Percentiles rank a stretch among this genome's conserved stretches.
Conservation (phyloP, 2,329 filamentous ascomycete species). For the Diaporthe destruens region DNA sequence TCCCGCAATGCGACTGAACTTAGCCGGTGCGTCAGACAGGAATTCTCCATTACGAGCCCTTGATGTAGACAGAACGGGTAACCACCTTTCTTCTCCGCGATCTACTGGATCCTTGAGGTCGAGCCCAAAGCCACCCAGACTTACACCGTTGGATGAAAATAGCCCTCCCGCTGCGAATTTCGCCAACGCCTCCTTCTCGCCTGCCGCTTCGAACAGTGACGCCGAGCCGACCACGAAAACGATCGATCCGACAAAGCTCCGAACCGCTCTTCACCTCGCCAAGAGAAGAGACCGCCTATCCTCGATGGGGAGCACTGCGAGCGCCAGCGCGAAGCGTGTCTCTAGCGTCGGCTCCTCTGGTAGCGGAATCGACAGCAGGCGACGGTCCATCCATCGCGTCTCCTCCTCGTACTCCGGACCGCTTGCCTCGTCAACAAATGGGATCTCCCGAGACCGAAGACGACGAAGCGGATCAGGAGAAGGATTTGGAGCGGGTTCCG, state of each 20-base stretch:
- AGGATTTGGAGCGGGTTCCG: conserved; percentile 29
- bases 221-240: conserved; percentile 59
- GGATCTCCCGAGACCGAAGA: conserved; percentile 67
- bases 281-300: conserved; percentile 61
- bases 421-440: conserved; percentile 65
- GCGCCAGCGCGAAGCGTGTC: conserved; percentile 56
- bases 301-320: conserved; percentile 53
- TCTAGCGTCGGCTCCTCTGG: conserved; percentile 59
- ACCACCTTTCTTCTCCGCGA: conserved; percentile 62
- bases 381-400: conserved; percentile 49
- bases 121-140: conserved; percentile 52
- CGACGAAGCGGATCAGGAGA: conserved; percentile 55
- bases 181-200: conserved; percentile 51
- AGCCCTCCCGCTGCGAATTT: conserved; percentile 58
- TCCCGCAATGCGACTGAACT: conserved; percentile 68
- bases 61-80: conserved; percentile 61
- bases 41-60: conserved; percentile 63
- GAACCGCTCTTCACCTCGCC: conserved; percentile 65
- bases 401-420: conserved; percentile 56
- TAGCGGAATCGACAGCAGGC: conserved; percentile 45
- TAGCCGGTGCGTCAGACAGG: conserved; percentile 68
- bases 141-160: conserved; percentile 64
- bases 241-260: conserved; percentile 67
- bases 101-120: conserved; percentile 42
- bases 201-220: conserved; percentile 57